Evolutionary conservation across 2,329 filamentous ascomycete species (phyloP).

Genomic region (Neofusicoccum kwambonambiense): DNA sequence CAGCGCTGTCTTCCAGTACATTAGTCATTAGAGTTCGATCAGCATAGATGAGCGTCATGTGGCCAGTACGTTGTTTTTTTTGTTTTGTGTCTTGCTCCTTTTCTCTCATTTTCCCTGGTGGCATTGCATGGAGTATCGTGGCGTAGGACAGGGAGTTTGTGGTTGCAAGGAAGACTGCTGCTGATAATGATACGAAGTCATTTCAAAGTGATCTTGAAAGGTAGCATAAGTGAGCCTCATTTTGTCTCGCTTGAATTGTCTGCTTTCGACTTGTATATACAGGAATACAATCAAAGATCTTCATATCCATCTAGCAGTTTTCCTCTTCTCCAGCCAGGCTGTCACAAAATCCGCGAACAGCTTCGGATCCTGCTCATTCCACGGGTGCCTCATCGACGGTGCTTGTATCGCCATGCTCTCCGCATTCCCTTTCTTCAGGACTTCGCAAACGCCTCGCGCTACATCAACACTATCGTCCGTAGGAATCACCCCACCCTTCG

Average conservation of each 20-base stretch:
- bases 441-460: neutral
- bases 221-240: too few species aligned
- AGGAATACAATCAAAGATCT: neutral
- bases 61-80: neutral
- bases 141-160: neutral
- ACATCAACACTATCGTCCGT: neutral
- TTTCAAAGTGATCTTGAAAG: too few species aligned
- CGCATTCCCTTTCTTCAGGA: neutral
- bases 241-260: too few species aligned
- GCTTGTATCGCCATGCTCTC: neutral
- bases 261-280: neutral
- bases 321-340: neutral
- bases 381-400: neutral
- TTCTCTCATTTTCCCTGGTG: neutral
- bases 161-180: too few species aligned
- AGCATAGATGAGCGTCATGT: neutral
- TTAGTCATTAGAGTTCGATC: conserved; percentile 66
- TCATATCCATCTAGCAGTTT: too few species aligned
- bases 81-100: neutral
- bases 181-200: too few species aligned
- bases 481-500: neutral
- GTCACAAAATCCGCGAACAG: neutral
- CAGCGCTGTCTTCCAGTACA: conserved; percentile 97
- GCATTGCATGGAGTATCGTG: neutral
- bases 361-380: neutral